phyloP scores from a whole-genome alignment of 768 basidiomycete species.

The Tylopilus sp. region DNA sequence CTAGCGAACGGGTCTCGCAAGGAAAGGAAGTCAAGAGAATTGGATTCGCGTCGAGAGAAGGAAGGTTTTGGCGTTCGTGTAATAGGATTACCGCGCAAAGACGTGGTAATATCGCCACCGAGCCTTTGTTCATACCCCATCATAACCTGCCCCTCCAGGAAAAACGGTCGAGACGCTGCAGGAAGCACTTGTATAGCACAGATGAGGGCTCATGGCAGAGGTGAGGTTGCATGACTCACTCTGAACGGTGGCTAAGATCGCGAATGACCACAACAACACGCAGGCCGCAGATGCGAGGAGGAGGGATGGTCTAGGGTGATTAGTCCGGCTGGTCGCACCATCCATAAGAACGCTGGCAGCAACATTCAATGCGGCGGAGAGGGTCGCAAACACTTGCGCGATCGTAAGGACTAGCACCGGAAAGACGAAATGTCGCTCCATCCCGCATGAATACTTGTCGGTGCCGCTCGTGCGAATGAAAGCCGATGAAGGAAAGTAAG shows the following conservation, averaged over 20 bases:
- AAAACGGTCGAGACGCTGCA: not conserved
- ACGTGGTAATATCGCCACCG: not conserved
- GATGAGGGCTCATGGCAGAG: not conserved
- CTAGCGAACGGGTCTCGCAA: slow-evolving; percentile 34
- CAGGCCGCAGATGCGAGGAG: slow-evolving; percentile 20
- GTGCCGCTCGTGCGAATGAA: not conserved
- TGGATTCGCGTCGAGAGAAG: slow-evolving; percentile 20
- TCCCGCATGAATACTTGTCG: not conserved
- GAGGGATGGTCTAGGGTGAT: slow-evolving; percentile 4
- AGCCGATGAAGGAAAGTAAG: slow-evolving; percentile 3
- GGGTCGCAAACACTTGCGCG: slow-evolving; percentile 21
- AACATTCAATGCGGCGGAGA: slow-evolving; percentile 24
- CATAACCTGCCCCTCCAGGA: slow-evolving; percentile 8
- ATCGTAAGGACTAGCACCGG: slow-evolving; percentile 13
- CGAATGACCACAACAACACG: slow-evolving; percentile 24
- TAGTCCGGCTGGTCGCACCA: not conserved
- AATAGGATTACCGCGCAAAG: not conserved
- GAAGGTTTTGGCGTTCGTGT: slow-evolving; percentile 17
- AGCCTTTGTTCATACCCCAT: not conserved
- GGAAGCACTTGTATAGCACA: slow-evolving; percentile 21
- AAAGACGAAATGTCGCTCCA: not conserved
- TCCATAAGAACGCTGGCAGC: slow-evolving; percentile 10
- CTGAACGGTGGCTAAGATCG: slow-evolving; percentile 17
- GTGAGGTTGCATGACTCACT: slow-evolving; percentile 15
- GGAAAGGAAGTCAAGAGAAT: slow-evolving; percentile 33